Evolutionary conservation across 1,284 basidiomycete genomes (phyloP), one percentile per base, ranked within the genome.

Genomic region (Stygiomarasmius scandens): DNA sequence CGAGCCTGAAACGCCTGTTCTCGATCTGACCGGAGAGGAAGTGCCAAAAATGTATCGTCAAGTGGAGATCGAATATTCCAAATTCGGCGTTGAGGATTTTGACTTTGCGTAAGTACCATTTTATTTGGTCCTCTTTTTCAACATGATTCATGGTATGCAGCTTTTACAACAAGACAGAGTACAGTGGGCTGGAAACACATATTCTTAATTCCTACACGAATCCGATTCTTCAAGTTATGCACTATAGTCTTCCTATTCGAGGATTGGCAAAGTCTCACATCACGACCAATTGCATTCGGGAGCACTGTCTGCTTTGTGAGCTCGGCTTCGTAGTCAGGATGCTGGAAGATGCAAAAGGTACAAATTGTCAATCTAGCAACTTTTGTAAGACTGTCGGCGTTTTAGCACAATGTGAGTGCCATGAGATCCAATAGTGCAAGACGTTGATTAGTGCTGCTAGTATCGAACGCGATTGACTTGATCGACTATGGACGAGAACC

Each of bases 61-160:
- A 67, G 95, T 98, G 43, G 95, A 97, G 72, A 99, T 99, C 68
- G 95, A 97, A 73, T 99, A 99, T 72, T 96, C 94, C 49, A 95
- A 95, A 66, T 99, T 99, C 65, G 96, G 96, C n/a, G 93, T 98
- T 24, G 96, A 96, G 70, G 96, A 99, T 73, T 99, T 99, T 68
- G 97, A 99, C 71, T 99, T 99, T 69, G 96, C 84, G 92, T 93
- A 67, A 58, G 78, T 68, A 38, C 38, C 50, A 29, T 32, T 49
- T 24, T 32, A 16, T 14, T 52, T 36, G 38, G 49, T 16, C n/a
- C 52, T 32, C 20, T 14, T 19, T 38, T n/a, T n/a, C 19, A 12
- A 19, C 49, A 52, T 32, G 50, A 29, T 53, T 29, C n/a, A 29
- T 49, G 22, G 27, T 45, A 50, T 52, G 43, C 58, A 95, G 94